Conservation (phyloP, 2,329 filamentous ascomycete genomes). For the Colletotrichum sp. region DNA sequence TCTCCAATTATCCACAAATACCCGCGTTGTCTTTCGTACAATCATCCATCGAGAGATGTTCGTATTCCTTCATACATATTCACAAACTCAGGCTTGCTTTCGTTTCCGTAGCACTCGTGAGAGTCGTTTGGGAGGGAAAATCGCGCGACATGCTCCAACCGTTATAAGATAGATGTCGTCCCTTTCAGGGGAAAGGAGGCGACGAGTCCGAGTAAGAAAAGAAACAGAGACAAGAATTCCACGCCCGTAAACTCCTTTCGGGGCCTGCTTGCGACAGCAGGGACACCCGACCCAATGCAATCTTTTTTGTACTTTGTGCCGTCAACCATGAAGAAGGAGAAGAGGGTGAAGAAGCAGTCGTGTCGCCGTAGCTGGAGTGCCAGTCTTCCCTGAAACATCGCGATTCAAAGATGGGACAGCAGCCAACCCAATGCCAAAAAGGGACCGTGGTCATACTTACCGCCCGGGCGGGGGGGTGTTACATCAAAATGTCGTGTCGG, state of each 20-base stretch:
- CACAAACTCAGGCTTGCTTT: not conserved
- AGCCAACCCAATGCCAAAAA: not conserved
- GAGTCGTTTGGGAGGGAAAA: not conserved
- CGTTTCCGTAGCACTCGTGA: not conserved
- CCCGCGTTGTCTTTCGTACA: not conserved
- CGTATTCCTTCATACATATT: not conserved
- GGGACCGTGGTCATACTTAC: not conserved
- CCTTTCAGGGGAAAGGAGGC: not conserved
- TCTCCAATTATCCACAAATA: not conserved
- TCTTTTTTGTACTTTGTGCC: not conserved
- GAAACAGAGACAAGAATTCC: not conserved
- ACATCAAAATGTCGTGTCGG: conserved; percentile 8
- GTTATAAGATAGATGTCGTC: not conserved
- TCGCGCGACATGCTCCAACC: not conserved
- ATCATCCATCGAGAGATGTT: not conserved
- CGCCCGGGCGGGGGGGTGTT: not conserved
- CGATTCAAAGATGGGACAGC: not conserved
- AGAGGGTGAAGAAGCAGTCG: not conserved
- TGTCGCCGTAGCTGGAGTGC: not conserved
- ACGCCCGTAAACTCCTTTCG: not conserved
- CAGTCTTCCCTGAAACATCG: not conserved
- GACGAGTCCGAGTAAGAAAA: not conserved
- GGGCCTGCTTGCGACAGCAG: not conserved
- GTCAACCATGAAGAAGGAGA: not conserved
- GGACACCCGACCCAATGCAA: conserved; percentile 11